A percentile compares a stretch with the other conserved stretches of the same genome.
Conservation (phyloP, 1,139 yeast genomes). For the Spencermartinsiella ligniputridi region DNA sequence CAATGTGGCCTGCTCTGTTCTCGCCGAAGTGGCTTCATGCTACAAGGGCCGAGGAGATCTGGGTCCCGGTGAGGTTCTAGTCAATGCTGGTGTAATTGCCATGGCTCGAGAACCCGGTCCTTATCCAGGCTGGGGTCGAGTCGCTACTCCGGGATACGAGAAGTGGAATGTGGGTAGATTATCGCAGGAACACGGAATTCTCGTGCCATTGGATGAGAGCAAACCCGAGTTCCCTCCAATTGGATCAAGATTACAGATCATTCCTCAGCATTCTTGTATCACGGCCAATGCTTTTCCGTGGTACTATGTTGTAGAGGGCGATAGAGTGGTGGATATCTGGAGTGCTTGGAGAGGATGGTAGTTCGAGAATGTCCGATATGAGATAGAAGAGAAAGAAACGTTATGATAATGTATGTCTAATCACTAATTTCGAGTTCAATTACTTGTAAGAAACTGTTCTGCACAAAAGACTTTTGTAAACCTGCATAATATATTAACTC, state of each 20-base stretch:
- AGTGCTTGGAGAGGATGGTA: constrained; percentile 63
- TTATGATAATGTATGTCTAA: too few relatives aligned
- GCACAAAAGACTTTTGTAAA: too few relatives aligned
- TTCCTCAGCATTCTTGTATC: constrained; percentile 76
- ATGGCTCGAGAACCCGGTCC: constrained; percentile 58
- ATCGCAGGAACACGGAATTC: constrained; percentile 55
- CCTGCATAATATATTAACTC: too few relatives aligned
- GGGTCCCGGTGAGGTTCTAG: constrained; percentile 53
- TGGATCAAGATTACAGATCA: constrained; percentile 52
- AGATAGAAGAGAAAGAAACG: too few relatives aligned
- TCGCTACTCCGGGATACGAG: constrained; percentile 39
- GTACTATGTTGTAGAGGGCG: constrained; percentile 49
- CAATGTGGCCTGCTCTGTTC: constrained; percentile 51
- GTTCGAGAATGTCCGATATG: too few relatives aligned
- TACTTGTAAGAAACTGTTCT: too few relatives aligned
- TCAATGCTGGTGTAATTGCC: constrained; percentile 72
- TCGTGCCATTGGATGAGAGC: constrained; percentile 47
- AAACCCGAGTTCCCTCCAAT: constrained; percentile 35
- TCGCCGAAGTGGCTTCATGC: constrained; percentile 60
- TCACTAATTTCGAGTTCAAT: too few relatives aligned
- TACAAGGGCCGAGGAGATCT: constrained; percentile 51
- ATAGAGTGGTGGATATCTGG: constrained; percentile 62
- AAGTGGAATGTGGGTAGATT: constrained; percentile 50
- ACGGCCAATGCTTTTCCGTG: constrained; percentile 61
- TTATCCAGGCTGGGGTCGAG: constrained; percentile 44